Conservation (phyloP, 805 yeast genomes). For the Candida insectalens region DNA sequence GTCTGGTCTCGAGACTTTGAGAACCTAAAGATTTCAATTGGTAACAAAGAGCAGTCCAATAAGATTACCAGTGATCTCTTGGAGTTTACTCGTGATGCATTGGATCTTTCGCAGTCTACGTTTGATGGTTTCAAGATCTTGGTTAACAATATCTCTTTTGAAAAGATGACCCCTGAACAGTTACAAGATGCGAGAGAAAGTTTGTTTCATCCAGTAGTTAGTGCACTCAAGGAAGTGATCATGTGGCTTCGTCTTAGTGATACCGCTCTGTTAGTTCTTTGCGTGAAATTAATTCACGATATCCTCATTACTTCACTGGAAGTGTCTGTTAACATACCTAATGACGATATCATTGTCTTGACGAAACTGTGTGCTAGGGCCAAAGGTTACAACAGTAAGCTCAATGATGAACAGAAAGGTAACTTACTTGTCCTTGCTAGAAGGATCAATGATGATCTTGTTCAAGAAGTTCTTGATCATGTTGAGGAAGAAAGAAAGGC, state of each 20-base stretch:
- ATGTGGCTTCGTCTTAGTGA: conserved; percentile 83
- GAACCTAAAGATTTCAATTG: conserved; percentile 11
- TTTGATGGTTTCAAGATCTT: conserved; percentile 57
- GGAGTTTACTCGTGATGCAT: conserved; percentile 79
- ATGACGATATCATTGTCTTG: conserved; percentile 40
- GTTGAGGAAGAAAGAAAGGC: conserved; percentile 26
- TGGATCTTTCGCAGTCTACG: conserved; percentile 65
- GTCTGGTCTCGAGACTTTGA: conserved; percentile 54
- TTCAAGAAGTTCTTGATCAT: conserved; percentile 38
- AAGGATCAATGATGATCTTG: conserved; percentile 41
- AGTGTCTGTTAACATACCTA: conserved; percentile 41
- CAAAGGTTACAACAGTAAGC: conserved; percentile 57
- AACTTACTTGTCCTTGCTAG: conserved; percentile 56
- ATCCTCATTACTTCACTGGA: conserved; percentile 58
- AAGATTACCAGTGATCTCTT: conserved; percentile 15
- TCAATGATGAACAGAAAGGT: conserved; percentile 55
- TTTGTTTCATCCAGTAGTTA: conserved; percentile 44
- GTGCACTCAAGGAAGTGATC: conserved; percentile 58
- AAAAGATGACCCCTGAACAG: conserved; percentile 10
- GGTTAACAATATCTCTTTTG: conserved; percentile 16
- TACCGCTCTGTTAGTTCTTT: conserved; percentile 56
- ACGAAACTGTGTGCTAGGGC: conserved; percentile 59
- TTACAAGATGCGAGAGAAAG: conserved; percentile 13
- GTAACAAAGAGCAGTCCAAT: conserved; percentile 13
- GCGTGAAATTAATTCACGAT: conserved; percentile 60